Evolutionary conservation across 2,329 filamentous ascomycete species (phyloP), one percentile per base, ranked within the genome.

Genomic region (Botrytis hyacinthi): DNA sequence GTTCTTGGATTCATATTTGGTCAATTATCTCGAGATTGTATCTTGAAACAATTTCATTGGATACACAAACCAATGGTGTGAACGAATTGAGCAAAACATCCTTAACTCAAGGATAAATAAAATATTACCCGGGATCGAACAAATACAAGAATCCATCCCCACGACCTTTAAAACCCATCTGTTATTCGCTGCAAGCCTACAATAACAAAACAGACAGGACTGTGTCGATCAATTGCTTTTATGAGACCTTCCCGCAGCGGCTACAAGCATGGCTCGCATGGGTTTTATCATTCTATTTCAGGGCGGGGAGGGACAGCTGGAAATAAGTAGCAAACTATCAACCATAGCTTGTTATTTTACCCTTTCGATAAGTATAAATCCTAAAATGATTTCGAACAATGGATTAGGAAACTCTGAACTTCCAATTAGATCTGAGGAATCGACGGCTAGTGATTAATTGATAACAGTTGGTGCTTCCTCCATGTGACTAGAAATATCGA

Each of bases 221-320:
- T 16, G 12, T 14, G 44, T 37, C 44, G 63, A 51, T 66, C 44
- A 48, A 9, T 37, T 66, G 26, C 63, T 35, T 9, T 16, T 48
- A 29, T 35, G 8, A 48, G 44, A 5, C 8, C 63, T 48, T 48
- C 20, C 44, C 44, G 16, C 63, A 66, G 63, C 63, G 63, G 29
- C 44, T 48, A 48, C 63, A 66, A 12, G 44, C 63, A 66, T 35
- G 29, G 63, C 63, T 32, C 60, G 60, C 60, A 62, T 42, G 37
- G 60, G 37, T 42, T 42, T 42, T 42, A 26, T 40, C 22, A 62
- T 62, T 62, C 26, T 62, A 42, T 42, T 29, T 42, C 37, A 62
- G 60, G 37, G 14, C 60, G 35, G 35, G 60, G 35, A 54, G 26
- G 60, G 14, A 42, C 35, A 42, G 35, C 35, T 62, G 59, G 60